Conservation (phyloP, 768 basidiomycete species). For the Suillus hirtellus region DNA sequence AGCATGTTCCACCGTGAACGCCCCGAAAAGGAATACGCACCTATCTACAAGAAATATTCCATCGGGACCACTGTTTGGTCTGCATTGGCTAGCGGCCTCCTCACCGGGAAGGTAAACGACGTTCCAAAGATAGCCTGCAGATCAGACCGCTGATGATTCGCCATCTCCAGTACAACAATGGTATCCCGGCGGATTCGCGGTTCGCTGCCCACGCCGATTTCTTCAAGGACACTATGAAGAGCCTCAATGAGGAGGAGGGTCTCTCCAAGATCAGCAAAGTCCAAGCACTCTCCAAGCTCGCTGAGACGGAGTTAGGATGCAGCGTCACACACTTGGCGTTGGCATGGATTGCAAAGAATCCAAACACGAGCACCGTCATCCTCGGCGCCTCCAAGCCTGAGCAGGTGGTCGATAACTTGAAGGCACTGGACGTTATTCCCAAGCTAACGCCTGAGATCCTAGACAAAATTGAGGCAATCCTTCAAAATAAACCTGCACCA, state of each 20-base stretch:
- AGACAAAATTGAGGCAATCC: constrained; percentile 51
- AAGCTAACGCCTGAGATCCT: constrained; percentile 54
- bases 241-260: constrained; percentile 43
- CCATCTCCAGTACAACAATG: constrained; percentile 43
- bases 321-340: constrained; percentile 52
- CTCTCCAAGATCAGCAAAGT: constrained; percentile 50
- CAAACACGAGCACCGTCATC: constrained; percentile 49
- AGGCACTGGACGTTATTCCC: constrained; percentile 52
- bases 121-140: background rate
- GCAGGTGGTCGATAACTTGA: constrained; percentile 50
- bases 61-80: constrained; percentile 56
- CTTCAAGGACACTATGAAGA: constrained; percentile 46
- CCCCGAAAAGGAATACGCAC: constrained; percentile 55
- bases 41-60: constrained; percentile 45
- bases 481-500: constrained; percentile 40
- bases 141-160: background rate
- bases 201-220: constrained; percentile 48
- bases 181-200: constrained; percentile 52
- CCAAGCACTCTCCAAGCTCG: constrained; percentile 45
- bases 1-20: constrained; percentile 54
- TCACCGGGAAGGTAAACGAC: constrained; percentile 49
- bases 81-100: constrained; percentile 52
- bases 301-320: constrained; percentile 46
- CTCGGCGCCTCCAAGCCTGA: constrained; percentile 50
- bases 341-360: constrained; percentile 55